Base-by-base conservation (phyloP, 768 basidiomycete species). In the Hericium alpestre region DNA sequence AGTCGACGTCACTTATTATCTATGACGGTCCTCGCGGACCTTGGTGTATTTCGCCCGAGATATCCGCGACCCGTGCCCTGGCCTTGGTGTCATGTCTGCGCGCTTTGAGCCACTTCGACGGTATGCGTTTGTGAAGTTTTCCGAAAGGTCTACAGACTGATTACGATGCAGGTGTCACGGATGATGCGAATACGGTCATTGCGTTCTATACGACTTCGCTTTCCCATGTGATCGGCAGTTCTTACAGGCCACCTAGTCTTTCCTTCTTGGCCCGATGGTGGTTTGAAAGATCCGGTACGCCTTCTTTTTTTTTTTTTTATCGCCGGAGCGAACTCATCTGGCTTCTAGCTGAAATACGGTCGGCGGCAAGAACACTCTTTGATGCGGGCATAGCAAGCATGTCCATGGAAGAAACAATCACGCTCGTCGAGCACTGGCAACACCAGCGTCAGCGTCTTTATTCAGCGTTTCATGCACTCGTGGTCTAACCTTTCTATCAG, bases 181-280 rank as follows among this genome's bases (percentile, higher is more conserved):
- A 85, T 53, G 76, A 76, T 27, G 85, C 86, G 15, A 85, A 80
- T 59, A 83, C 86, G 1, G 81, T 90, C 20, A 84, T 88, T 59
- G 78, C 86, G 0, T 95, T 90, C 67, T 96, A 93, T 68, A 78
- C 86, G 0, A 79, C 85, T 0, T 84, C 88, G 2, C 73, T 97
- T 27, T 76, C 79, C 1, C 72, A 79, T 16, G 72, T 72, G 8
- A 77, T 90, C 12, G 90, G 90, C 1, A 63, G 73, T 0, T 65
- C 68, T 2, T 94, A 84, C 64, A 75, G 81, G 54, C 67, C 80
- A 5, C 88, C 94, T 0, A 85, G 83, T 59, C 74, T 96, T 5
- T 76, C 82, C 2, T 84, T 80, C 63, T 75, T 96, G 47, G 90
- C 87, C 8, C 73, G 72, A 16, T 79, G 78, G 62, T 95, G 93